Evolutionary conservation across 1,284 basidiomycete genomes (phyloP).

Genomic region (Cryptococcus sp.): DNA sequence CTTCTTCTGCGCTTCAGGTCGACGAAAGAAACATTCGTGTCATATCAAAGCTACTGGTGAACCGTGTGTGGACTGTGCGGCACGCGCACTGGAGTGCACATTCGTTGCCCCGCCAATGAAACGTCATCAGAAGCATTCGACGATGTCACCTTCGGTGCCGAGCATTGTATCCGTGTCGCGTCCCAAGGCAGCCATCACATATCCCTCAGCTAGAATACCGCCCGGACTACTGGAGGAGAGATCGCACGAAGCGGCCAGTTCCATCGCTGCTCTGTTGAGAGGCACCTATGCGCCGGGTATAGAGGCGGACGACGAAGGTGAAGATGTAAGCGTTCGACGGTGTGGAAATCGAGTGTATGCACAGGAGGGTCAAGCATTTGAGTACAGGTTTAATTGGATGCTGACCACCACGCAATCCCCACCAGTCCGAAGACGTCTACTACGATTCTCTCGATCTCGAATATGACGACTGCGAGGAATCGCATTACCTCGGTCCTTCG

Average conservation of each 20-base stretch:
- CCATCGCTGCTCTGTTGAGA: background rate
- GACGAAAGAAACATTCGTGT: slow-evolving; percentile 12
- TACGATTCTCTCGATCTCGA: slow-evolving; percentile 14
- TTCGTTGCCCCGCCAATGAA: slow-evolving; percentile 9
- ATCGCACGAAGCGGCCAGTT: background rate
- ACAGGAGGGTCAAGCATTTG: too few relatives aligned
- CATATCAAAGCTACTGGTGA: slow-evolving; percentile 5
- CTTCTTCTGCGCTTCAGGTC: background rate
- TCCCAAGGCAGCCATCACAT: background rate
- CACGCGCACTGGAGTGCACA: slow-evolving; percentile 7
- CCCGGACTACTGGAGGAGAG: background rate
- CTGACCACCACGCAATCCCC: background rate
- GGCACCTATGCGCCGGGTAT: background rate
- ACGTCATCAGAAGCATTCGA: background rate
- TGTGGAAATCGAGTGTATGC: background rate
- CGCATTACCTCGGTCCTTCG: slow-evolving; percentile 7
- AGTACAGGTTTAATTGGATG: too few relatives aligned
- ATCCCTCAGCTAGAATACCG: background rate
- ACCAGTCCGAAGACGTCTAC: slow-evolving; percentile 11
- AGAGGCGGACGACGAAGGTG: background rate
- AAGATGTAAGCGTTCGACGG: background rate
- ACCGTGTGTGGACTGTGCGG: slow-evolving; percentile 11
- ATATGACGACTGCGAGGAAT: slow-evolving; percentile 13
- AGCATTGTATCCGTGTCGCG: background rate
- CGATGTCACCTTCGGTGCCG: background rate